Evolutionary conservation across 768 basidiomycete genomes (phyloP).

Genomic region (Lactarius sp.): DNA sequence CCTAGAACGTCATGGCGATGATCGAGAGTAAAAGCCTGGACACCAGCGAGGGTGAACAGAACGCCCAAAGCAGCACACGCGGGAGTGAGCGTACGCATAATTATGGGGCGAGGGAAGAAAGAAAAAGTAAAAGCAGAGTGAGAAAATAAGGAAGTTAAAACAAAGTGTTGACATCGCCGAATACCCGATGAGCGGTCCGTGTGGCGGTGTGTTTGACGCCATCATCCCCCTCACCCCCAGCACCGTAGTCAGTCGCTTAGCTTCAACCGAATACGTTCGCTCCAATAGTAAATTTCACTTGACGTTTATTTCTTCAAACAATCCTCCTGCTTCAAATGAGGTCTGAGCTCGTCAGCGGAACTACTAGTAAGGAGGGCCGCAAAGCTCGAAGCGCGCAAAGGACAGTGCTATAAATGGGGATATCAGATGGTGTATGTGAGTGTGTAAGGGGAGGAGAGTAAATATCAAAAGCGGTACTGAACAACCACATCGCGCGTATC

Average conservation of each 20-base stretch:
- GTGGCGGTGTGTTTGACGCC: background rate
- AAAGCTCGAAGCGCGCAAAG: too few relatives aligned
- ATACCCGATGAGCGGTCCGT: background rate
- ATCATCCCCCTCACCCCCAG: background rate
- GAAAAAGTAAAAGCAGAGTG: background rate
- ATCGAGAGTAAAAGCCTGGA: conserved; percentile 29
- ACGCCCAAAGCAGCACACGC: conserved; percentile 29
- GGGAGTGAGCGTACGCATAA: conserved; percentile 28
- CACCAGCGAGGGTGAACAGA: conserved; percentile 28
- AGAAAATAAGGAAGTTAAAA: background rate
- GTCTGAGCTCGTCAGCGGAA: too few relatives aligned
- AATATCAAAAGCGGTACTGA: conserved; percentile 2
- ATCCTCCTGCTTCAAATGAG: too few relatives aligned
- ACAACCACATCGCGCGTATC: background rate
- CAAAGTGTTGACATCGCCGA: background rate
- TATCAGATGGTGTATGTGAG: conserved; percentile 7
- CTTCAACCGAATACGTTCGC: too few relatives aligned
- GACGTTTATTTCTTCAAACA: too few relatives aligned
- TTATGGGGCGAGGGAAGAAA: background rate
- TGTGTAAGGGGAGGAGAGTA: background rate
- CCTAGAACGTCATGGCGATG: conserved; percentile 27
- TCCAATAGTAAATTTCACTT: too few relatives aligned
- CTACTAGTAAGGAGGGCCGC: too few relatives aligned
- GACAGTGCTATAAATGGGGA: conserved; percentile 6
- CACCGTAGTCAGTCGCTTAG: background rate